Evolutionary conservation across 352 stramenopile genomes (phyloP), one percentile per base, ranked within the genome.

Genomic region (Salisapilia sapeloensis): DNA sequence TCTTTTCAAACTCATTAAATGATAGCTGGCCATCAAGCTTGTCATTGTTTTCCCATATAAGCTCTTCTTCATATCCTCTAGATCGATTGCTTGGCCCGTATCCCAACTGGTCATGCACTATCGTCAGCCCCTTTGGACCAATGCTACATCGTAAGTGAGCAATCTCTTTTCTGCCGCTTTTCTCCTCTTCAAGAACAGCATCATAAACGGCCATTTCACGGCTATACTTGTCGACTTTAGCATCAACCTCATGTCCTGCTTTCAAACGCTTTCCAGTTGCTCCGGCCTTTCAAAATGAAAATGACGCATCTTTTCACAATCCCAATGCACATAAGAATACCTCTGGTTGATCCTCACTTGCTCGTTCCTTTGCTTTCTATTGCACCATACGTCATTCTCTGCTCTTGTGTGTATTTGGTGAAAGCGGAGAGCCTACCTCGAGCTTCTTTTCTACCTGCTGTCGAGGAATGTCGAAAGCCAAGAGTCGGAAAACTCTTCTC

Each of bases 31-130:
- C 71, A 34, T 86, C 64, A 17, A 86, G 43, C n/a, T 51, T 63
- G 40, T 84, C 67, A 41, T 86, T 82, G 28, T 82, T 56, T 34
- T 86, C 66, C 71, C 71, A 86, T 17, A 86, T 67, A 28, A 83
- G 33, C 26, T 82, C 71, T 29, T 81, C 71, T 7, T 72, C 33
- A 17, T 60, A 53, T 29, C 48, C 56, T 22, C 19, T 46, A 29
- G 9, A n/a, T 11, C 17, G 23, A 8, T 4, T 13, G 11, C 4
- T 27, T 14, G 44, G 37, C 3, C 54, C 23, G 17, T 51, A 74
- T 2, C 64, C 71, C 6, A 86, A 40, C 2, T 64, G 51, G 14
- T 86, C 62, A 20, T 76, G 72, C 19, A 81, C 55, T 12, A 57
- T 47, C 15, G 51, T 24, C 7, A 86, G 31, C n/a, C 50, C 40